These are phyloP conservation scores for Aspergillus chevalieri DNA, from an alignment of 2,329 filamentous ascomycete species.

Conservation along the genomic window DNA sequence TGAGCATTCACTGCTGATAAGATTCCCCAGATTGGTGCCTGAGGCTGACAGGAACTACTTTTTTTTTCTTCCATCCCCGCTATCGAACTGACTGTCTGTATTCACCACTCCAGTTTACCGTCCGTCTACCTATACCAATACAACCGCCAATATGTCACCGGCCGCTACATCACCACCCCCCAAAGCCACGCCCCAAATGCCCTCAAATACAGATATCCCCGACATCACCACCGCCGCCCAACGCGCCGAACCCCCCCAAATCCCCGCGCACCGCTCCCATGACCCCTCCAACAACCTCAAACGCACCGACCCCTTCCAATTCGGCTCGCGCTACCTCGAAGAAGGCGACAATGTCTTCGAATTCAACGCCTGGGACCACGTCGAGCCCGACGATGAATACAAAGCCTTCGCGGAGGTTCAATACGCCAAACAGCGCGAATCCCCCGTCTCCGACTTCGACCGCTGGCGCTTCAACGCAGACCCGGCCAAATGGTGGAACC, in stretches of 20 bases:
- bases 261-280: conserved; percentile 63
- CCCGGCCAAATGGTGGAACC: conserved; percentile 95
- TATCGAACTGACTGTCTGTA: background rate
- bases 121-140: background rate
- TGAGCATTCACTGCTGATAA: background rate
- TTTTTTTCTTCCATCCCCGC: conserved; percentile 9
- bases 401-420: conserved; percentile 79
- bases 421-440: conserved; percentile 73
- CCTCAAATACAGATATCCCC: background rate
- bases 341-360: conserved; percentile 86
- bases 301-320: conserved; percentile 87
- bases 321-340: conserved; percentile 80
- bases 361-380: conserved; percentile 99
- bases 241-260: conserved; percentile 41
- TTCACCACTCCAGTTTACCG: background rate
- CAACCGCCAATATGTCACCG: background rate
- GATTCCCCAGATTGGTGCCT: conserved; percentile 2
- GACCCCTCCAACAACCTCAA: conserved; percentile 69
- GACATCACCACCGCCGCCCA: conserved; percentile 29
- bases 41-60: background rate
- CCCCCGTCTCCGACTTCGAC: conserved; percentile 89
- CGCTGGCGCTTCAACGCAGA: conserved; percentile 81
- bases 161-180: background rate
- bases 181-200: background rate
- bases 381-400: conserved; percentile 85